A percentile compares a stretch with the other conserved stretches of the same genome.
phyloP scores from a whole-genome alignment of 345 rosid species.

The Angophora floribunda region DNA sequence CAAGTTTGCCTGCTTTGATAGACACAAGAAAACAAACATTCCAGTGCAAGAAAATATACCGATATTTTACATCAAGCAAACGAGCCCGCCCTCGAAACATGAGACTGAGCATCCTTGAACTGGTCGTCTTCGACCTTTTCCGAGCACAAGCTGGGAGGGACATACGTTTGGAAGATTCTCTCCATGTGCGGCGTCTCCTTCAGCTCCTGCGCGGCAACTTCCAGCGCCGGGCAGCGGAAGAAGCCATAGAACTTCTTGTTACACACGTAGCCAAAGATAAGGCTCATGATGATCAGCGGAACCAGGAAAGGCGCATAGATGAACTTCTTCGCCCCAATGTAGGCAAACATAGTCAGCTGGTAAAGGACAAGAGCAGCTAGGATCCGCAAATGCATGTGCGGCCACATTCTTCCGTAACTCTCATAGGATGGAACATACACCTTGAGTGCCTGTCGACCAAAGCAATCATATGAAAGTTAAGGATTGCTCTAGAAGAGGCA shows the following conservation, averaged over 20 bases:
- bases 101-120: conserved; percentile 63
- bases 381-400: conserved; percentile 63
- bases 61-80: conserved; percentile 10
- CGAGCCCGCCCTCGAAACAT: conserved; percentile 19
- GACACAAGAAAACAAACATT: background rate
- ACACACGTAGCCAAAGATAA: conserved; percentile 54
- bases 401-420: conserved; percentile 95
- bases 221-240: conserved; percentile 54
- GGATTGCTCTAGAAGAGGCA: background rate
- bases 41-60: background rate
- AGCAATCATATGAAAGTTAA: background rate
- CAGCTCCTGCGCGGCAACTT: conserved; percentile 48
- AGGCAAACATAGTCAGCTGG: conserved; percentile 75
- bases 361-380: conserved; percentile 55
- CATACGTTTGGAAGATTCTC: conserved; percentile 37
- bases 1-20: background rate
- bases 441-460: conserved; percentile 55
- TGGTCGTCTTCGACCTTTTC: conserved; percentile 59
- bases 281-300: conserved; percentile 36
- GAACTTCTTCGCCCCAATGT: conserved; percentile 48
- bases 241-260: conserved; percentile 53
- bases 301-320: conserved; percentile 19
- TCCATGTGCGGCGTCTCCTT: conserved; percentile 64
- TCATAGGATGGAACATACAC: conserved; percentile 81
- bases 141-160: conserved; percentile 55